phyloP scores from a whole-genome alignment of 768 basidiomycete genomes.

The Hericium alpestre region DNA sequence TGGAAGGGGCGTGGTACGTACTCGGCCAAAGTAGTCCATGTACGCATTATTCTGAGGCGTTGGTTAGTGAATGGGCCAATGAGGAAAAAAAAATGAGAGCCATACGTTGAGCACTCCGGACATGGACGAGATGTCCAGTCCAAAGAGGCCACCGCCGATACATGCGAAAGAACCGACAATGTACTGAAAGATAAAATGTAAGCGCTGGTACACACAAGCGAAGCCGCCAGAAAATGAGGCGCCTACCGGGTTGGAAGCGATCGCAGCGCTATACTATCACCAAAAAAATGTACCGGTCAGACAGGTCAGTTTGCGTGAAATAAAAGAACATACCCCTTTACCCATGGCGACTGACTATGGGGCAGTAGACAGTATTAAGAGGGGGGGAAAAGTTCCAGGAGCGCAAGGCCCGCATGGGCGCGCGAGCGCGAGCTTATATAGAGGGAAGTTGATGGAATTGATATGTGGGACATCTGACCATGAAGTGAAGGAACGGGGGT shows the following conservation, averaged over 20 bases:
- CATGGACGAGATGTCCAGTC: too few relatives aligned
- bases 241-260: slow-evolving; percentile 47
- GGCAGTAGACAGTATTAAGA: too few relatives aligned
- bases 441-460: too few relatives aligned
- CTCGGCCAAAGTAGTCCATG: too few relatives aligned
- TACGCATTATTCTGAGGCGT: slow-evolving; percentile 22
- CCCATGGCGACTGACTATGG: slow-evolving; percentile 11
- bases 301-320: neutral
- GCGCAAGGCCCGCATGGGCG: too few relatives aligned
- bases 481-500: too few relatives aligned
- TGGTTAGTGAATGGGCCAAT: neutral
- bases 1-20: too few relatives aligned
- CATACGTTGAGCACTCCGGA: slow-evolving; percentile 20
- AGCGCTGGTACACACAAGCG: neutral
- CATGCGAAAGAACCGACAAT: too few relatives aligned
- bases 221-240: neutral
- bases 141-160: slow-evolving; percentile 51
- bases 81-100: neutral
- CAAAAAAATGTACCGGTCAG: neutral
- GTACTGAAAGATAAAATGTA: slow-evolving; percentile 32
- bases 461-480: too few relatives aligned
- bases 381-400: too few relatives aligned
- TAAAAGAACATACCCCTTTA: slow-evolving; percentile 17
- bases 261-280: slow-evolving; percentile 40
- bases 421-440: too few relatives aligned